Conservation (phyloP, 2,329 filamentous ascomycete genomes). For the Aaosphaeria pasadenensis region DNA sequence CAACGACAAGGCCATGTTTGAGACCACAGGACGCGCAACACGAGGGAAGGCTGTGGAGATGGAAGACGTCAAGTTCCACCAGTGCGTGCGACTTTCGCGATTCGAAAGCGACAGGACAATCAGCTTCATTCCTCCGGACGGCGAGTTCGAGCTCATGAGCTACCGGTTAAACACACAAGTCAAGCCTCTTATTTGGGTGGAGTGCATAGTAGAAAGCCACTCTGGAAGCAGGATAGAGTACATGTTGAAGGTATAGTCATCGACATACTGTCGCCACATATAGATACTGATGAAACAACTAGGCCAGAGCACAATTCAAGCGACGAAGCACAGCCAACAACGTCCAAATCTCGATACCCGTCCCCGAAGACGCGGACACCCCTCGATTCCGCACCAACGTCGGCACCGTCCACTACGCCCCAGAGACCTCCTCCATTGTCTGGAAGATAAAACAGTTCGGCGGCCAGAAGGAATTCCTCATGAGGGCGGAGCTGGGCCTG, state of each 20-base stretch:
- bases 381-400: constrained; percentile 97
- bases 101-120: constrained; percentile 99
- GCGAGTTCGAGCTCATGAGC: constrained; percentile 98
- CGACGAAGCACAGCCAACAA: constrained; percentile 97
- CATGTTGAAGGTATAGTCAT: constrained; percentile 73
- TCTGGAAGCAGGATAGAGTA: constrained; percentile 96
- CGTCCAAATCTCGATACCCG: constrained; percentile 94
- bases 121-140: constrained; percentile 96
- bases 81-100: constrained; percentile 89
- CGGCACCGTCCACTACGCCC: constrained; percentile 93
- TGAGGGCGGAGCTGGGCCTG: constrained; percentile 93
- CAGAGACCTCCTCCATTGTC: constrained; percentile 94
- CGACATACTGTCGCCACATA: not conserved
- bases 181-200: constrained; percentile 98
- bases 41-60: constrained; percentile 97
- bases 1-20: constrained; percentile 99
- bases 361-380: constrained; percentile 94
- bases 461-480: constrained; percentile 96
- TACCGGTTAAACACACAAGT: constrained; percentile 98
- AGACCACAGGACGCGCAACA: constrained; percentile 91
- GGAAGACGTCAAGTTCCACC: constrained; percentile 99
- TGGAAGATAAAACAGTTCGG: constrained; percentile 99
- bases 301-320: constrained; percentile 96
- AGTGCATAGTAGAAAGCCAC: constrained; percentile 95
- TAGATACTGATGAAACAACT: not conserved